Base-by-base conservation (phyloP, 202 grass and related monocot genomes). In the Saccharum hybrid region DNA sequence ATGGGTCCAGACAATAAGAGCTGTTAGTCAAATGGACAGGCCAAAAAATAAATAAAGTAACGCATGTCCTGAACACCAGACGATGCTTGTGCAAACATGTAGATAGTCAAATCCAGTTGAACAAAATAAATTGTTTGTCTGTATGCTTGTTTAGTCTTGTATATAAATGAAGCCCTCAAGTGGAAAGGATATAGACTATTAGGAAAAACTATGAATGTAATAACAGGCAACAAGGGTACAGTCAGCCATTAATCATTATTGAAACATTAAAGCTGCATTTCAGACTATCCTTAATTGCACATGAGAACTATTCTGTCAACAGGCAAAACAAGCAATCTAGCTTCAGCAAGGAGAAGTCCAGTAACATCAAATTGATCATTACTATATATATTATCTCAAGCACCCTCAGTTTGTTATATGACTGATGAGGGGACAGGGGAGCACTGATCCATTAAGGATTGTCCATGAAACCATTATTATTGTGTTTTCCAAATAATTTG, bases 1-100 rank as follows among this genome's bases (percentile, higher is more conserved):
- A 70, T 64, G 3, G 7, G 18, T 51, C 4, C 8, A 39, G 26
- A 57, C 56, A 72, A 74, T 64, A 82, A 89, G 69, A 89, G 79
- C 10, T 66, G 2, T 36, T 23, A 76, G 74, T 61, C 28, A 81
- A 81, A 78, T 22, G 19, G 46, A 40, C 3, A 69, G 19, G 16
- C 14, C 48, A 34, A 42, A 72, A 72, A 82, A 63, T 7, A 73
- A 68, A 16, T 13, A 34, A 78, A 82, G 11, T 60, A 77, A 77
- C 7, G 7, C 38, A 61, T 16, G 30, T 46, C 74, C 67, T 60
- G 36, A 71, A 68, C 38, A 33, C 21, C 3, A 36, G 5, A 46
- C 13, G 38, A 45, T 43, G 15, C 9, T 57, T 23, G 2, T 63
- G 13, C 3, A 72, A 60, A 77, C 11, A 59, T 26, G 61, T 49